phyloP scores from a whole-genome alignment of 768 basidiomycete species.

The Lentinula sp. region DNA sequence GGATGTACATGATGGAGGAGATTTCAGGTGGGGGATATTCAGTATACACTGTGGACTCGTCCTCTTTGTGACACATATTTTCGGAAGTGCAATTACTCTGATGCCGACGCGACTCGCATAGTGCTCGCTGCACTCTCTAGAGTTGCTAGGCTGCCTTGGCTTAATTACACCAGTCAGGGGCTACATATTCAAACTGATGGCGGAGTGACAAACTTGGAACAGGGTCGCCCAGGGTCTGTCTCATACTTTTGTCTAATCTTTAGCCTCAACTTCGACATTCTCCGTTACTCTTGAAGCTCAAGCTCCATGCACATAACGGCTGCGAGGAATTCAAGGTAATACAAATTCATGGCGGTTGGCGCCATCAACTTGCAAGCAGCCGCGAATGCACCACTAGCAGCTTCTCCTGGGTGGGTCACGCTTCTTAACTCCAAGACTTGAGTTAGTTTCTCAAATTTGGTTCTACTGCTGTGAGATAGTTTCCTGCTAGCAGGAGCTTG shows the following conservation, averaged over 20 bases:
- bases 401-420: not conserved
- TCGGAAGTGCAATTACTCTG: too few relatives aligned
- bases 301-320: not conserved
- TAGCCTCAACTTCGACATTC: not conserved
- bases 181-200: not conserved
- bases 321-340: not conserved
- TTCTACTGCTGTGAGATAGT: not conserved
- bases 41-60: too few relatives aligned
- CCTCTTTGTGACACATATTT: too few relatives aligned
- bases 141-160: too few relatives aligned
- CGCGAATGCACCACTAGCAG: not conserved
- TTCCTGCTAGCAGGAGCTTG: not conserved
- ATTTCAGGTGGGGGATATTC: too few relatives aligned
- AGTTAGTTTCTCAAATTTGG: not conserved
- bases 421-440: not conserved
- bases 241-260: too few relatives aligned
- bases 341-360: not conserved
- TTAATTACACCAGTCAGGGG: too few relatives aligned
- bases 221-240: not conserved
- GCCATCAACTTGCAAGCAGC: not conserved
- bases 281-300: not conserved
- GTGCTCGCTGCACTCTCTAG: too few relatives aligned
- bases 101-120: too few relatives aligned
- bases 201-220: not conserved
- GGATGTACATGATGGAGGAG: too few relatives aligned